Base-by-base conservation (phyloP, 345 rosid species). In the Viola odorata region DNA sequence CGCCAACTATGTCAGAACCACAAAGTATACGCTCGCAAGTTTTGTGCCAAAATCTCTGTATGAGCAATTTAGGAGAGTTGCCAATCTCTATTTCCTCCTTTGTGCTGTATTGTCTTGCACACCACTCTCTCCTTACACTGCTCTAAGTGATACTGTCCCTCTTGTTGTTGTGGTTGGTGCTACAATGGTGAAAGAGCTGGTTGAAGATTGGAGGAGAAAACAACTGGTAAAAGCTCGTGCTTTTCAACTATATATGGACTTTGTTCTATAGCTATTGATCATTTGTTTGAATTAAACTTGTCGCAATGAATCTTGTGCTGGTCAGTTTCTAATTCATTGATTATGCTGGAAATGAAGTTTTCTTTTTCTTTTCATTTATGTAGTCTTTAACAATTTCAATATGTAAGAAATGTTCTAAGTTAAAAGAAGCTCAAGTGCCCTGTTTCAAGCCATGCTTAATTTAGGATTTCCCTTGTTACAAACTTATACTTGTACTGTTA, bases 201-300 rank as follows among this genome's bases (percentile, higher is more conserved):
- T 45, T 7, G 68, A 64, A 38, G 68, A 64, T 54, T 64, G 68
- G 68, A 44, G 45, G 61, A 55, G 68, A 13, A 37, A 14, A 45
- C 44, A 55, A 14, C 53, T 55, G 68, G 53, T 64, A 7, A 23
- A 39, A n/a, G 32, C 32, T 23, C 2, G 1, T 23, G 32, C 1
- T 23, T 23, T 23, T 23, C 32, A 23, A 23, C 32, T 23, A 23
- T 23, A 23, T 23, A 14, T 41, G 61, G 37, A 37, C 32, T 51
- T 51, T 17, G 11, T 11, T 51, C 2, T 23, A 23, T 23, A 23
- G 32, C 32, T 23, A 23, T 23, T 23, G 32, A 23, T 23, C 32
- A 23, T 23, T 23, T 23, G 32, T 23, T 23, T 23, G 2, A 23
- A 2, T 23, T 23, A 23, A 23, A 23, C 32, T 23, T 23, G 32